Evolutionary conservation across 108 stramenopile species (phyloP).

Genomic region (Skeletonema tropicum): DNA sequence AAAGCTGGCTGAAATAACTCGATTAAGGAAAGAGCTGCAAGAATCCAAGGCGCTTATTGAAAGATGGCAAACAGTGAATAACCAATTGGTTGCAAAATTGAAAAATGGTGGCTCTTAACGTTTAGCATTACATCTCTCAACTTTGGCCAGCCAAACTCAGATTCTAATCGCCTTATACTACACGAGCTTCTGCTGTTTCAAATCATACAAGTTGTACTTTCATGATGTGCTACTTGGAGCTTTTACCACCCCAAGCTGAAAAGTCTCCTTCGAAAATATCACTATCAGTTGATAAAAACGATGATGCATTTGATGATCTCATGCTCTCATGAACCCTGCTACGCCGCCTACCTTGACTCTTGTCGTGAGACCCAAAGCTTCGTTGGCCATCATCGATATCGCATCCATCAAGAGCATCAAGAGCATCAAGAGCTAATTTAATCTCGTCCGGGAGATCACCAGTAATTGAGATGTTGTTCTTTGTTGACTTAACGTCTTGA

Average conservation of each 20-base stretch:
- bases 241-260: slow-evolving; percentile 17
- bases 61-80: slow-evolving; percentile 79
- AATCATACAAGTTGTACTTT: too few species aligned
- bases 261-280: slow-evolving; percentile 12
- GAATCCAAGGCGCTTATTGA: slow-evolving; percentile 54
- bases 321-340: not conserved
- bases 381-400: not conserved
- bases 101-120: not conserved
- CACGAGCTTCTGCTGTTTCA: too few species aligned
- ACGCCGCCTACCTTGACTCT: not conserved
- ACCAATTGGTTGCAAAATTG: slow-evolving; percentile 59
- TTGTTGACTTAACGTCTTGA: not conserved
- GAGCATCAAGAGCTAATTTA: not conserved
- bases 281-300: not conserved
- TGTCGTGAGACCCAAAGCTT: not conserved
- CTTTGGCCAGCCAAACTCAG: not conserved
- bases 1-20: slow-evolving; percentile 40
- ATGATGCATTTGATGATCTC: not conserved
- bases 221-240: not conserved
- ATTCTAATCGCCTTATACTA: too few species aligned
- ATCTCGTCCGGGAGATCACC: not conserved
- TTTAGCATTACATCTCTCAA: not conserved
- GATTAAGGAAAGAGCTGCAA: slow-evolving; percentile 56
- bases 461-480: not conserved
- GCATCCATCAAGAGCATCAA: not conserved